These are phyloP conservation scores for Tritrichomonas musculus DNA, from an alignment of 208 protist species.

Conservation along the genomic window DNA sequence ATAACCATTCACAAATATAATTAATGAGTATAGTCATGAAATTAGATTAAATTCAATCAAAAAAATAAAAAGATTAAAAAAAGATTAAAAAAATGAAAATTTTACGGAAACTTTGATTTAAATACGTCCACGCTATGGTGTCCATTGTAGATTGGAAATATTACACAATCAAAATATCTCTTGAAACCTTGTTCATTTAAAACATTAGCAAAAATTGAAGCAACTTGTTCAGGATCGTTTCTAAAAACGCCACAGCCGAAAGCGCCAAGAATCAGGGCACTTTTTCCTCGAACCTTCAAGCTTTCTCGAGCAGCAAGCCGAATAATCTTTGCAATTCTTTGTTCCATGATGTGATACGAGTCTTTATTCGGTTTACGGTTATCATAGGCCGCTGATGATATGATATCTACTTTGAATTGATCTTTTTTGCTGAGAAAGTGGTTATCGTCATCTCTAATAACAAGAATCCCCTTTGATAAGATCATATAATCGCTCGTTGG, in stretches of 20 bases:
- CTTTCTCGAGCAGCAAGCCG: background rate
- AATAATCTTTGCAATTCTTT: background rate
- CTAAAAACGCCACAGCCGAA: background rate
- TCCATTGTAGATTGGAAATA: no score
- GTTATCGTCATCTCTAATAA: background rate
- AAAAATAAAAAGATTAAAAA: no score
- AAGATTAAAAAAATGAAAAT: no score
- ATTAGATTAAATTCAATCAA: no score
- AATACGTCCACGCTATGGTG: no score
- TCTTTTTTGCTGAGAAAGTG: background rate
- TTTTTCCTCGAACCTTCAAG: no score
- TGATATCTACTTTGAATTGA: background rate
- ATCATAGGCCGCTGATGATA: background rate
- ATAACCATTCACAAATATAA: no score
- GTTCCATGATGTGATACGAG: background rate
- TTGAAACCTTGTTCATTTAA: no score
- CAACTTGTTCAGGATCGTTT: background rate
- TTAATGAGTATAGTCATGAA: no score
- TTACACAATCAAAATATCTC: no score
- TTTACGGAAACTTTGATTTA: no score
- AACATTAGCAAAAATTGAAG: background rate
- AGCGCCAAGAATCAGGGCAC: background rate
- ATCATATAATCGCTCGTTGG: background rate
- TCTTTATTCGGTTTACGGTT: background rate
- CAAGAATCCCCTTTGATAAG: background rate